phyloP scores from a whole-genome alignment of 1,284 basidiomycete species.

The Pterula multifida region DNA sequence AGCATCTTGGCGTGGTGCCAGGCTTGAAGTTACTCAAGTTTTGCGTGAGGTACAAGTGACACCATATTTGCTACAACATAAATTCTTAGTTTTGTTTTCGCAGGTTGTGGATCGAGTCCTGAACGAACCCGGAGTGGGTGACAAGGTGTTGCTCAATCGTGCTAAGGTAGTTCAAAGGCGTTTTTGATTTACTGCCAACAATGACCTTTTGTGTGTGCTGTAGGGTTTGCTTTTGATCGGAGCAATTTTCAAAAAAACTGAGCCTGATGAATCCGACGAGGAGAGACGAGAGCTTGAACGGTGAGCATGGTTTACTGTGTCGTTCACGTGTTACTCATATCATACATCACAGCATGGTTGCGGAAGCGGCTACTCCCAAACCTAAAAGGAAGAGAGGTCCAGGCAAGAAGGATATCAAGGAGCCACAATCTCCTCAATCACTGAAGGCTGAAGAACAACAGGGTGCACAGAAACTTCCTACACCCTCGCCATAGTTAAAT shows the following conservation, averaged over 20 bases:
- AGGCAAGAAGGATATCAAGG: slow-evolving; percentile 27
- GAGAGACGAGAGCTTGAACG: slow-evolving; percentile 88
- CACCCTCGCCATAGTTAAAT: not conserved
- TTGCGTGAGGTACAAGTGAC: slow-evolving; percentile 44
- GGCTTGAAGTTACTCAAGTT: slow-evolving; percentile 85
- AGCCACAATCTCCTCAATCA: slow-evolving; percentile 1
- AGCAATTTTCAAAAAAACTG: slow-evolving; percentile 73
- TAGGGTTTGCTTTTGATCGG: slow-evolving; percentile 77
- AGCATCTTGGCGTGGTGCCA: slow-evolving; percentile 90
- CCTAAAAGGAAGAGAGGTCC: slow-evolving; percentile 43
- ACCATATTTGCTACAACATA: slow-evolving; percentile 1
- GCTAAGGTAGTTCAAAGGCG: slow-evolving; percentile 49
- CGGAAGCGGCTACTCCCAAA: slow-evolving; percentile 57
- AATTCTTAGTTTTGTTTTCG: not conserved
- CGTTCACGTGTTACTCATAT: slow-evolving; percentile 4
- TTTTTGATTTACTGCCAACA: slow-evolving; percentile 2
- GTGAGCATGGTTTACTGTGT: slow-evolving; percentile 25
- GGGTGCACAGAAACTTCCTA: not conserved
- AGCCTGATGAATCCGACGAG: slow-evolving; percentile 82
- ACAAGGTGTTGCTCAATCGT: slow-evolving; percentile 61
- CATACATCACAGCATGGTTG: slow-evolving; percentile 41
- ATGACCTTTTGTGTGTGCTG: not conserved
- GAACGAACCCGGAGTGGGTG: slow-evolving; percentile 62
- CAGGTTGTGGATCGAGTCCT: slow-evolving; percentile 74
- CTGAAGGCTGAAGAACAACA: not conserved